Base-by-base conservation (phyloP, 805 yeast species). In the Candida xyloterini region DNA sequence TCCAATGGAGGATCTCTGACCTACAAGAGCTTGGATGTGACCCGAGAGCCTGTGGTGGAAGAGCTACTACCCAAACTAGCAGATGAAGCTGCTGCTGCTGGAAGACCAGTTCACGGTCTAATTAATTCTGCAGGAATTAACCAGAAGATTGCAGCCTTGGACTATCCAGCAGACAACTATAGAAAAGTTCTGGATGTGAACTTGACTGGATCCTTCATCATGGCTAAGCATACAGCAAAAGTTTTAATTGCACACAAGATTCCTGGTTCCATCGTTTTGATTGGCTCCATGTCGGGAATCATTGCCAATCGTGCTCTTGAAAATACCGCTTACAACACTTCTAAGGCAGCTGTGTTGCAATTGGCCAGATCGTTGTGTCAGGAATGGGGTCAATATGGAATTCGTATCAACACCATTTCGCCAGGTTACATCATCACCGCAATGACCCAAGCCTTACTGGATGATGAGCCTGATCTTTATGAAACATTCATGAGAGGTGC, bases 261-360 rank as follows among this genome's bases (percentile, higher is more conserved):
- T n/a, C 40, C 51, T 22, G 78, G 78, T 30, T 69, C 75, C n/a
- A 60, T 73, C 47, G 67, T 73, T 38, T 65, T 71, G 62, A 73
- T 76, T 15, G 78, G 76, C 3, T 71, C 77, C 16, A 71, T 72
- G 76, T 68, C 74, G 11, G 77, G 71, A 10, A 72, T 67, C 55
- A 71, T 72, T 48, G 75, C 70, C 42, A 73, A 73, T 47, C 71
- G 71, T 35, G 78, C 77, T 32, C 67, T 71, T 44, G 66, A 63
- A 44, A 76, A 71, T 51, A 70, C 73, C 30, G 67, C 68, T 23
- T 70, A 71, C 57, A 69, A 71, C 48, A 69, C 69, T 21, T 71
- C 75, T 44, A 70, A 70, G 56, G 73, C 75, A 26, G 76, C 66
- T 31, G 71, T 70, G 38, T 50, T 70, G 52, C 72, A 70, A 44